Conservation (phyloP, 2,329 filamentous ascomycete genomes). For the Fusarium sp. region DNA sequence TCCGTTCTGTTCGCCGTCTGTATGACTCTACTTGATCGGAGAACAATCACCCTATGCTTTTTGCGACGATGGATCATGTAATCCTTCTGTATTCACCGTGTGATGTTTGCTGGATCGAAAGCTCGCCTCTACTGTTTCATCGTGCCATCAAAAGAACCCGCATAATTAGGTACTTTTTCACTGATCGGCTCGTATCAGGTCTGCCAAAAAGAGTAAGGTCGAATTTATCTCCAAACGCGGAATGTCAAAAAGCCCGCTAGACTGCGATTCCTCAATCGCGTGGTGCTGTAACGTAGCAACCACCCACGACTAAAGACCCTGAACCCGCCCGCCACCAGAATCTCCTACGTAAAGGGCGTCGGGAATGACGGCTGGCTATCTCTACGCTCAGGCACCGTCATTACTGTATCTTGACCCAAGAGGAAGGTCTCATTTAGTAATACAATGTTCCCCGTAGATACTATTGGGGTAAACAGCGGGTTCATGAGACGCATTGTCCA, state of each 20-base stretch:
- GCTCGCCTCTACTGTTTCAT: background rate
- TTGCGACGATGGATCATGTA: background rate
- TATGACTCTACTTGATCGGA: slow-evolving; percentile 11
- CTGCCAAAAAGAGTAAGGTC: slow-evolving; percentile 1
- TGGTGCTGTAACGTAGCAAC: slow-evolving; percentile 31
- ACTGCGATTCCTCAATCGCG: slow-evolving; percentile 12
- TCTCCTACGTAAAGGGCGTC: slow-evolving; percentile 27
- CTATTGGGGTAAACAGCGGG: background rate
- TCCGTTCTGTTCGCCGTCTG: background rate
- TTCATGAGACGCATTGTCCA: slow-evolving; percentile 5
- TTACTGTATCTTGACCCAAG: slow-evolving; percentile 27
- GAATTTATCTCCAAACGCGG: slow-evolving; percentile 3
- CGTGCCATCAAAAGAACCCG: slow-evolving; percentile 6
- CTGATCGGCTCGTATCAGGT: background rate
- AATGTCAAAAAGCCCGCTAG: slow-evolving; percentile 1
- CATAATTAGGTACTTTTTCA: background rate
- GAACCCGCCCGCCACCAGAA: slow-evolving; percentile 20
- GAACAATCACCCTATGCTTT: background rate
- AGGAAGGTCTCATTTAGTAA: slow-evolving; percentile 33
- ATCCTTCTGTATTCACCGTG: background rate
- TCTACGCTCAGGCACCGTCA: slow-evolving; percentile 19
- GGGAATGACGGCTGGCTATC: slow-evolving; percentile 25
- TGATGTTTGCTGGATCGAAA: background rate
- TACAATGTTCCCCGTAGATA: slow-evolving; percentile 20
- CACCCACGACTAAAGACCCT: slow-evolving; percentile 11